phyloP scores from a whole-genome alignment of 2,329 filamentous ascomycete species.

The Albophoma yamanashiensis region DNA sequence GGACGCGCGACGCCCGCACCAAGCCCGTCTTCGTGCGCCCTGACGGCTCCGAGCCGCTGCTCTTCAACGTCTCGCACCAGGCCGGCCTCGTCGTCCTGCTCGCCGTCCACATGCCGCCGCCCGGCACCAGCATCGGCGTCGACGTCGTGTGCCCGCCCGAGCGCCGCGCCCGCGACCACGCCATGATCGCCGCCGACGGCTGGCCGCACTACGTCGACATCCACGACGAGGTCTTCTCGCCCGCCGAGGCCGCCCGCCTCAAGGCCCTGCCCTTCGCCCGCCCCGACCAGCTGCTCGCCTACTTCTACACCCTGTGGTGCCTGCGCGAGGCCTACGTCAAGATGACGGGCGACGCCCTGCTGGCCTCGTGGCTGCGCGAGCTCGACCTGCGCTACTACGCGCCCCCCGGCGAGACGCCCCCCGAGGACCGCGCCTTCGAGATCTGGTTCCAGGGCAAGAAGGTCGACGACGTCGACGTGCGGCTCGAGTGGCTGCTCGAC shows the following conservation, averaged over 20 bases:
- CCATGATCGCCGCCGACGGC: conserved; percentile 45
- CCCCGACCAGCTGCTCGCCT: conserved; percentile 48
- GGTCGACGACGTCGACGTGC: conserved; percentile 23
- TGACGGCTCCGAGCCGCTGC: conserved; percentile 36
- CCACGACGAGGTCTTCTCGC: conserved; percentile 59
- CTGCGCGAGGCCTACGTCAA: conserved; percentile 75
- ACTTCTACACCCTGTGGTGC: conserved; percentile 72
- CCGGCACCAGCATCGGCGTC: conserved; percentile 46
- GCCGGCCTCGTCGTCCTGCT: conserved; percentile 62
- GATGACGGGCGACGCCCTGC: conserved; percentile 67
- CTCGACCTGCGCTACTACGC: conserved; percentile 58
- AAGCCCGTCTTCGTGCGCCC: conserved; percentile 43
- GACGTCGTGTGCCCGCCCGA: conserved; percentile 71
- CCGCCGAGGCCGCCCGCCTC: conserved; percentile 50
- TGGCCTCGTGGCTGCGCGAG: conserved; percentile 61
- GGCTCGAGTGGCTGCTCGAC: conserved; percentile 29
- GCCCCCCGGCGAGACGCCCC: conserved; percentile 32
- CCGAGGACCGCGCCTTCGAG: conserved; percentile 10
- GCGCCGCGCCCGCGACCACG: conserved; percentile 49
- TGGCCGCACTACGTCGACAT: conserved; percentile 61
- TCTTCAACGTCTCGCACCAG: conserved; percentile 73
- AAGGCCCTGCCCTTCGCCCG: conserved; percentile 29
- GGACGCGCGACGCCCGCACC: conserved; percentile 43
- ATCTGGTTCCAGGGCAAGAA: conserved; percentile 18
- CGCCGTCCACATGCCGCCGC: conserved; percentile 31